Evolutionary conservation across 306 rosid species (phyloP), one percentile per base, ranked within the genome.

Genomic region (Casuarina equisetifolia): DNA sequence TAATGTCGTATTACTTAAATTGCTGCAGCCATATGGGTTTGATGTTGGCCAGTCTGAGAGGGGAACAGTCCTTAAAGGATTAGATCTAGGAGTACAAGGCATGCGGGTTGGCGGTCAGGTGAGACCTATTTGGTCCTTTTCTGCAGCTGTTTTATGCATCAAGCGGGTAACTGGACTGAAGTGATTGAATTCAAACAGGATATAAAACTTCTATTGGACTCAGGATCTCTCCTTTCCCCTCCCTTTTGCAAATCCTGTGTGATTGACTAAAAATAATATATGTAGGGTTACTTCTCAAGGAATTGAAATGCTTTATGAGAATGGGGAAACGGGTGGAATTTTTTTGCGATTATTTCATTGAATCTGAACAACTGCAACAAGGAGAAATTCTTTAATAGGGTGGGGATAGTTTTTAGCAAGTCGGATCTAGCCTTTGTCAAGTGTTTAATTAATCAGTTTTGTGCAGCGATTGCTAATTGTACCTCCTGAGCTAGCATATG

Each of bases 31-130:
- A 39, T 94, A 94, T 66, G 96, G 98, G 82, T 94, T 94, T 86
- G 97, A 94, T 69, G 90, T 92, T 32, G 97, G 97, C 84, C 86
- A 90, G 88, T 94, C 98, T 69, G 95, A 91, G 81, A 87, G 89
- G 75, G 97, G 98, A 76, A 79, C 84, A 6, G 98, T 94, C 75
- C 97, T 92, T 68, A 91, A 85, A 84, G 97, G 98, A 59, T 84
- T 95, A 79, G 98, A 92, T 86, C 72, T 90, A 76, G 97, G 97
- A 68, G 97, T 95, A 49, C 86, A 89, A 74, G 98, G 98, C 85
- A 92, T 94, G 97, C 85, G 87, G 66, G 89, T 94, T 7, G 98
- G 98, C 80, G 98, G 98, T 73, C 98, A 94, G 97, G 97, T 89
- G 66, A 87, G 90, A 84, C 51, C 58, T 54, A 15, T 81, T 67